These are phyloP conservation scores for Escovopsis sp. DNA, from an alignment of 2,329 filamentous ascomycete genomes.

Conservation along the genomic window DNA sequence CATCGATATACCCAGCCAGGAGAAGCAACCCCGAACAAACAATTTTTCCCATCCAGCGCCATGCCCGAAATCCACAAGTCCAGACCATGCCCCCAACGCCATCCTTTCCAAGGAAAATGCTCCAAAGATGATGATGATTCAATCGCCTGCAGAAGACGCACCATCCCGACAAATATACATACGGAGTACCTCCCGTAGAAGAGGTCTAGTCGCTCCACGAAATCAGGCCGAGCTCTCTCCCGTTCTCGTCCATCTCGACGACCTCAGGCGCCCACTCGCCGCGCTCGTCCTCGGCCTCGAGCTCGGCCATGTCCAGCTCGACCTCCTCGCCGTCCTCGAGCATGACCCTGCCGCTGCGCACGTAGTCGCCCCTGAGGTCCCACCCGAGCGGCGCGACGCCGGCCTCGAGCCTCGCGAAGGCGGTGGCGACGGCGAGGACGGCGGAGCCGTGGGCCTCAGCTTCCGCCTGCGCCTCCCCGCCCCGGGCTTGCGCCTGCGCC, in stretches of 20 bases:
- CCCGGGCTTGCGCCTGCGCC: no score
- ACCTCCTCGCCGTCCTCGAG: slow-evolving; percentile 39
- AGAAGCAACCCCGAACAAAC: no score
- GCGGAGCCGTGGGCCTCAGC: slow-evolving; percentile 10
- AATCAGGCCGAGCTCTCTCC: slow-evolving; percentile 35
- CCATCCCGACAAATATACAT: not conserved
- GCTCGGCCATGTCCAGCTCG: slow-evolving; percentile 31
- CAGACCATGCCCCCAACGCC: no score
- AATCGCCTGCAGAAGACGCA: no score
- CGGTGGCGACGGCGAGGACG: slow-evolving; percentile 29
- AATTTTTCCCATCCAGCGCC: no score
- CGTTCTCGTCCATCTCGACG: slow-evolving; percentile 36
- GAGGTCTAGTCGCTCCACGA: slow-evolving; percentile 27
- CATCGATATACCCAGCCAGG: no score
- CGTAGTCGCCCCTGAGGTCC: slow-evolving; percentile 38
- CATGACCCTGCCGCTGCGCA: slow-evolving; percentile 32
- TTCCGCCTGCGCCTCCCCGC: no score
- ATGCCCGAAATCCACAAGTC: no score
- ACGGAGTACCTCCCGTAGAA: not conserved
- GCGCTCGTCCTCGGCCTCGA: slow-evolving; percentile 38
- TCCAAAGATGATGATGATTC: no score
- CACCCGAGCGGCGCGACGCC: slow-evolving; percentile 32
- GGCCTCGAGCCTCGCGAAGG: slow-evolving; percentile 27
- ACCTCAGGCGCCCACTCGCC: slow-evolving; percentile 39
- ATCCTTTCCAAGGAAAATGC: no score